Evolutionary conservation across 495 filamentous ascomycete genomes (phyloP).

Genomic region (Delitschia confertaspora): DNA sequence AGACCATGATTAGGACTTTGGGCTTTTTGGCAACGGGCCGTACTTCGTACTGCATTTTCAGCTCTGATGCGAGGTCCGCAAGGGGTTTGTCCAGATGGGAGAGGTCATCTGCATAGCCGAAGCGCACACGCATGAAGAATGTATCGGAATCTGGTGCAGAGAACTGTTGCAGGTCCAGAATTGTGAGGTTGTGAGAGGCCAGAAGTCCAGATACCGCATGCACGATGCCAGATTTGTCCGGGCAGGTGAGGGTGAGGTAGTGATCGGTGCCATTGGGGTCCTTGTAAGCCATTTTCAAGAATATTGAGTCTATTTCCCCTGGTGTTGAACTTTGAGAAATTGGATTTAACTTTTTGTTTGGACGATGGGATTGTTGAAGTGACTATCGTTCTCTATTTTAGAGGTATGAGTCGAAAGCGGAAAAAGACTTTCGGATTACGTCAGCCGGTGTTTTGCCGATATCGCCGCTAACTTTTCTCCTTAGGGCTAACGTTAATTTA

Average conservation of each 20-base stretch:
- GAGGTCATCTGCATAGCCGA: conserved; percentile 45
- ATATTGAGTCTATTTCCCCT: too few relatives aligned
- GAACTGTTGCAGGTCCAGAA: conserved; percentile 67
- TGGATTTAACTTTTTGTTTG: too few relatives aligned
- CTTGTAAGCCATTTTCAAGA: conserved; percentile 17
- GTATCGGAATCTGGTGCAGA: conserved; percentile 54
- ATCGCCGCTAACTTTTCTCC: too few relatives aligned
- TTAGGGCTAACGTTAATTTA: too few relatives aligned
- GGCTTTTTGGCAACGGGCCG: conserved; percentile 53
- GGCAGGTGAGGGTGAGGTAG: conserved; percentile 66
- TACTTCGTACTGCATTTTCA: conserved; percentile 56
- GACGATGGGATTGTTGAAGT: too few relatives aligned
- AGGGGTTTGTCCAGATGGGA: conserved; percentile 42
- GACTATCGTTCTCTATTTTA: too few relatives aligned
- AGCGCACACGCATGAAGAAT: conserved; percentile 75
- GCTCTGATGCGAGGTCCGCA: conserved; percentile 44
- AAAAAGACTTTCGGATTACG: too few relatives aligned
- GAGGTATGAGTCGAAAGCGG: too few relatives aligned
- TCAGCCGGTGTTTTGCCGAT: too few relatives aligned
- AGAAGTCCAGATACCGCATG: conserved; percentile 66
- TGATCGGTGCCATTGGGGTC: conserved; percentile 41
- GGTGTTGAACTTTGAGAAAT: too few relatives aligned
- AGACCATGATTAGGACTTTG: conserved; percentile 69
- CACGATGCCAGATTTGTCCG: conserved; percentile 66
- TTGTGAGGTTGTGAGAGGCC: conserved; percentile 57